Percentiles rank a stretch among this genome's conserved stretches.
Evolutionary conservation across 202 grass and related monocot species (phyloP).

Genomic region (Bolboschoenoplectus hybrid): DNA sequence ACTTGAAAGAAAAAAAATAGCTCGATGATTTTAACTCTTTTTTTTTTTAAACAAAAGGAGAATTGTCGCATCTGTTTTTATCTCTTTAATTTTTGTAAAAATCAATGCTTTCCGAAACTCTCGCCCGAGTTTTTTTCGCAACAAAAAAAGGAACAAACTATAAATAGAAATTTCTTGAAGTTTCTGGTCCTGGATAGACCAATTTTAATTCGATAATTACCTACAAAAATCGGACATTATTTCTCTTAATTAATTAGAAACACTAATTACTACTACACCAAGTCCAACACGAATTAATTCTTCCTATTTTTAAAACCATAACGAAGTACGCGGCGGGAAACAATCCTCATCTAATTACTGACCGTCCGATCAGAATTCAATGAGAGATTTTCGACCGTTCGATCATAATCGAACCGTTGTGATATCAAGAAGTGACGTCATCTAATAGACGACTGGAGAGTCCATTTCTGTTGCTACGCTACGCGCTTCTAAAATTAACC

Average conservation of each 20-base stretch:
- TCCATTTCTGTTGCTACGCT: background rate
- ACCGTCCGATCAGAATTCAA: background rate
- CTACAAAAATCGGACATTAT: no score
- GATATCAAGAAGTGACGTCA: background rate
- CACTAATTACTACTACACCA: background rate
- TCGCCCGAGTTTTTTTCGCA: background rate
- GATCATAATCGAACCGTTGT: background rate
- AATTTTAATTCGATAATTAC: no score
- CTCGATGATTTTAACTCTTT: no score
- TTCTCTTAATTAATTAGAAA: no score
- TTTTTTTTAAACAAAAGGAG: no score
- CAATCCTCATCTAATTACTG: no score
- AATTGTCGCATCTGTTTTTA: no score
- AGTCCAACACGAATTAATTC: background rate
- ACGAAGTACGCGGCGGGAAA: no score
- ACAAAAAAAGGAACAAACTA: background rate
- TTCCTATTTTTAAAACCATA: no score
- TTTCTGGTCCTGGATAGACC: background rate
- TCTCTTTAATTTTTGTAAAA: no score
- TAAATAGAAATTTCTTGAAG: background rate
- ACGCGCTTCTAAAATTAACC: background rate
- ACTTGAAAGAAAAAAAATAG: no score
- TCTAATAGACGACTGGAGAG: background rate
- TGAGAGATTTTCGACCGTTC: background rate
- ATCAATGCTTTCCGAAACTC: background rate